A percentile compares a stretch with the other conserved stretches of the same genome.
phyloP scores from a whole-genome alignment of 345 rosid species.

The Pistacia vera region DNA sequence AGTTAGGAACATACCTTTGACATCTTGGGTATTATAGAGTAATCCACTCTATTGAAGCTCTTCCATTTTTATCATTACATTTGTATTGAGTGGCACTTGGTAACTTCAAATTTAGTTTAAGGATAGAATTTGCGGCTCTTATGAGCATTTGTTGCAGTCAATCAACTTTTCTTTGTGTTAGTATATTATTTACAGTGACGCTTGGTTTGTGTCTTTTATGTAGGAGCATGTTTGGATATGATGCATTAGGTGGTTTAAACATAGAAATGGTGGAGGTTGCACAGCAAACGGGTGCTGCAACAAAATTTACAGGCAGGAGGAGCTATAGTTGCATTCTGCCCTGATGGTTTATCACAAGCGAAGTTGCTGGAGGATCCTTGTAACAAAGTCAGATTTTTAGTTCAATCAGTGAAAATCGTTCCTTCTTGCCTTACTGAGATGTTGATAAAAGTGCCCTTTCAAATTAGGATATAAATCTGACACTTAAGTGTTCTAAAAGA shows the following conservation, averaged over 20 bases:
- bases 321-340: slow-evolving; percentile 89
- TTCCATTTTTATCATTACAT: not conserved
- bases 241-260: slow-evolving; percentile 66
- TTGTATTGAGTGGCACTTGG: not conserved
- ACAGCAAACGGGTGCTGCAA: slow-evolving; percentile 69
- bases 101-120: not conserved
- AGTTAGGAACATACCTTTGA: too few species aligned
- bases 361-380: slow-evolving; percentile 75
- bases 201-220: not conserved
- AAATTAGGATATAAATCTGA: not conserved
- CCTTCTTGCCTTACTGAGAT: slow-evolving; percentile 50
- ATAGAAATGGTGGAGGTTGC: slow-evolving; percentile 93
- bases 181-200: not conserved
- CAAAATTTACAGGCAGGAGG: slow-evolving; percentile 97
- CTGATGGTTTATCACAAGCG: slow-evolving; percentile 61
- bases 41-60: too few species aligned
- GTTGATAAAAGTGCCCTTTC: slow-evolving; percentile 44
- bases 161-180: not conserved
- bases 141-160: not conserved
- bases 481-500: not conserved
- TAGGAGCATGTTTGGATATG: slow-evolving; percentile 90
- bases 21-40: not conserved
- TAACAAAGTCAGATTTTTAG: slow-evolving; percentile 58
- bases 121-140: not conserved
- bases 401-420: slow-evolving; percentile 56